Evolutionary conservation across 371 early-diverging fungal genomes (phyloP), one percentile per base, ranked within the genome.

Genomic region (Nosema muscidifuracis): DNA sequence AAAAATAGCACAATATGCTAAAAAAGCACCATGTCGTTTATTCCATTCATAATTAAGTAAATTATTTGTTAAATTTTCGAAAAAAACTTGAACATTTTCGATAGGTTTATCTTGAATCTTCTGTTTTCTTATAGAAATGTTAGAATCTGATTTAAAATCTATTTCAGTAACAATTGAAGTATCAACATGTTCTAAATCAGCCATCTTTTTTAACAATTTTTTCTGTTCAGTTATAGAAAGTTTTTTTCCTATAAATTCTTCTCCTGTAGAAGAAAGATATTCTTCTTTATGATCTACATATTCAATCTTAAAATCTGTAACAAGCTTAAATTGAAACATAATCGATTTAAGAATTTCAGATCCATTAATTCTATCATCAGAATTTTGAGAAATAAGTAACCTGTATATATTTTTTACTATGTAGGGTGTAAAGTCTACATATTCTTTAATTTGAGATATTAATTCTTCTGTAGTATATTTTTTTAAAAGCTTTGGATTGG

Each of bases 21-120:
- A 66, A 53, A 80, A 70, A 1, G 77, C 76, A 0, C 83, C 83
- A 56, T 80, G 81, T 56, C 83, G 63, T 53, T 72, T 78, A 28
- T 77, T 55, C 83, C 83, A 83, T 16, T 71, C 74, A 50, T 43
- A 65, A 34, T 69, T 70, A 16, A 75, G 18, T 24, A 83, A 36
- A 58, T 79, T 79, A 7, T 36, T 40, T 13, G 62, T 63, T 2
- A 83, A 31, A 2, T 62, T 34, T 44, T 63, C 50, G 66, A 76
- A 80, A 65, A 83, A 81, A 28, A 69, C 69, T 16, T 63, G 36
- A 16, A 61, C 43, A 36, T 72, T 77, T 7, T 77, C 69, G 34
- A 82, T 76, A 1, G 42, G 61, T 53, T 50, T 67, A 18, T 82
- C 79, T 65, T 68, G 47, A 33, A 69, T 40, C 26, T 70, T 70